These are phyloP conservation scores for Panus rudis DNA, from an alignment of 768 basidiomycete species.

Conservation along the genomic window DNA sequence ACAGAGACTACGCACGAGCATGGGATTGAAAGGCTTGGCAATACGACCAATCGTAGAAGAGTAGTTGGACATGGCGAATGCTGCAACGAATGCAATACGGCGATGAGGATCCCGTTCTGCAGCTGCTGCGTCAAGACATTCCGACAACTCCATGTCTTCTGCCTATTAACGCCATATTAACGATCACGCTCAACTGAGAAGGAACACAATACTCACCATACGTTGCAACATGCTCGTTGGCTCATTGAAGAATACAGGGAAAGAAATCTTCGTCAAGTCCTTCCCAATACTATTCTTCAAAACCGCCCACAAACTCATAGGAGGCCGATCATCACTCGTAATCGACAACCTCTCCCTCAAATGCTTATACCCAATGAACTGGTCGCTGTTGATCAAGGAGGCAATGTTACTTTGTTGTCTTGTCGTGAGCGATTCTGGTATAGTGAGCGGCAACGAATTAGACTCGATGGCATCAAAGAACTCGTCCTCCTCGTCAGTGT, in stretches of 20 bases:
- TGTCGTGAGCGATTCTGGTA: constrained; percentile 56
- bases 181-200: constrained; percentile 4
- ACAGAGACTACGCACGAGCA: constrained; percentile 53
- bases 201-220: constrained; percentile 48
- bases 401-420: constrained; percentile 30
- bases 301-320: constrained; percentile 90
- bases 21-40: constrained; percentile 95
- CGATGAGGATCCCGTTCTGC: constrained; percentile 69
- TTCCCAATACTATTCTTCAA: constrained; percentile 94
- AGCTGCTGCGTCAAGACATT: constrained; percentile 84
- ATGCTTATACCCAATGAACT: constrained; percentile 64
- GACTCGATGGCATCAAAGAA: constrained; percentile 96
- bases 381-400: constrained; percentile 29
- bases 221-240: constrained; percentile 95
- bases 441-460: constrained; percentile 64
- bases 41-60: constrained; percentile 94
- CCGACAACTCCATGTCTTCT: constrained; percentile 97
- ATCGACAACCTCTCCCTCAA: constrained; percentile 57
- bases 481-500: constrained; percentile 86
- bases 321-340: constrained; percentile 70
- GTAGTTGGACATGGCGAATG: constrained; percentile 98
- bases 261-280: constrained; percentile 92
- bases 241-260: constrained; percentile 91
- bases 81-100: constrained; percentile 87
- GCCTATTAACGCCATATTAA: constrained; percentile 33